Evolutionary conservation across 1,284 basidiomycete species (phyloP).

Genomic region (Pseudozyma flocculosa): DNA sequence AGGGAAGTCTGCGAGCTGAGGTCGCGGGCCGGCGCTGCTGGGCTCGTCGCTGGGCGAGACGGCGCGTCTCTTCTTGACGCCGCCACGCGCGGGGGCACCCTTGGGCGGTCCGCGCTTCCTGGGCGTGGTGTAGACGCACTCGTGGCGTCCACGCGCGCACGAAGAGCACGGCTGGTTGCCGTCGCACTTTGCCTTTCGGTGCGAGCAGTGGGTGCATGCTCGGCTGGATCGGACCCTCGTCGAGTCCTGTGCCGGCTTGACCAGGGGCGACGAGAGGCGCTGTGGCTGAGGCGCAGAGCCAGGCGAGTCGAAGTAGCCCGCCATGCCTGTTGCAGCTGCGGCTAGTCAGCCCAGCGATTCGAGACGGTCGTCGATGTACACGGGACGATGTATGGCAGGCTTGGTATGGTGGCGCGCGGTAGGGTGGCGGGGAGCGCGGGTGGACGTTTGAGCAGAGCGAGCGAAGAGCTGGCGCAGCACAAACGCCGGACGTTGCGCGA

Average conservation of each 20-base stretch:
- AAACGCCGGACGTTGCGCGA: no score
- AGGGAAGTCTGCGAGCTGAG: neutral
- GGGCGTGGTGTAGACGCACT: slow-evolving; percentile 26
- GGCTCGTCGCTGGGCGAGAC: no score
- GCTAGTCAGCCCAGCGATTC: neutral
- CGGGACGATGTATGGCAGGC: no score
- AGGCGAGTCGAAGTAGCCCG: neutral
- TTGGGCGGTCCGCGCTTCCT: slow-evolving; percentile 38
- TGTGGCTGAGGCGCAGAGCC: neutral
- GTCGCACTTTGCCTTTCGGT: slow-evolving; percentile 37
- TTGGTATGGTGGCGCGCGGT: no score
- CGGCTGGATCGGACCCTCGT: slow-evolving; percentile 21
- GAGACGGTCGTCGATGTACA: no score
- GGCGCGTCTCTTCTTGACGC: slow-evolving; percentile 19
- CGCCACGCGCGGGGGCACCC: slow-evolving; percentile 28
- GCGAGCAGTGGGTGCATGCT: slow-evolving; percentile 28
- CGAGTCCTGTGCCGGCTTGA: neutral
- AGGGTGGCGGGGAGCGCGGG: no score
- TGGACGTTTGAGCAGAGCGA: no score
- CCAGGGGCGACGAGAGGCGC: neutral
- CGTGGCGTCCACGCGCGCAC: slow-evolving; percentile 13
- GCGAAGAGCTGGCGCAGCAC: no score
- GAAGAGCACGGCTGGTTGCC: slow-evolving; percentile 31
- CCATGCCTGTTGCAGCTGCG: neutral
- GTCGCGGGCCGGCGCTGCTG: neutral